Base-by-base conservation (phyloP, 306 rosid species). In the Rosa lucieae region DNA sequence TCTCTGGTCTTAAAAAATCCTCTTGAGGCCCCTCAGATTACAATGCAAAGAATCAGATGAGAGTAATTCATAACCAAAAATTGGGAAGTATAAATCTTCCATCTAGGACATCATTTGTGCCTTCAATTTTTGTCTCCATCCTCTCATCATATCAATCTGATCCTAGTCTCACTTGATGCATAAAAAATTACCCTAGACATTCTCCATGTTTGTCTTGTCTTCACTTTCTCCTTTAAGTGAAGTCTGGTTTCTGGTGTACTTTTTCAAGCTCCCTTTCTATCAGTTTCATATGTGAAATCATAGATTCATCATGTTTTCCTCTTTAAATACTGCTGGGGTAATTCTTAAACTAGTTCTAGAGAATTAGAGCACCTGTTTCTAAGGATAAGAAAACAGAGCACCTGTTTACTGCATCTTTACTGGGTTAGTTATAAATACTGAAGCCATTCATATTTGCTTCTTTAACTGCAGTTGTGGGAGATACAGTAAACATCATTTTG, bases 401-500 rank as follows among this genome's bases (percentile, higher is more conserved):
- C 61, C 0, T 62, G 3, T 62, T 62, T 0, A 20, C n/a, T 5
- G 53, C 26, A 49, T 29, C 46, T 8, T 14, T 71, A 11, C n/a
- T 15, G 63, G 18, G 47, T 51, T 51, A 72, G 13, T 17, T 72
- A 4, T 4, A 62, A 43, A 14, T 29, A 49, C 43, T 71, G 75
- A 71, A 44, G 20, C 35, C 75, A 10, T 48, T 26, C 46, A 3
- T 72, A 46, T 76, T 58, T 81, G 58, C 67, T 53, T 76, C 84
- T 87, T 26, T 84, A 86, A 21, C 59, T 87, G 73, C 78, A 92
- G 97, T 92, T 86, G 91, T 81, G 32, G 93, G 96, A 85, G 96
- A 92, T 87, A 75, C 63, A 61, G 84, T 95, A 78, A 92, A 92
- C 90, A 90, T 92, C 77, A 88, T 89, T 67, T 85, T 92, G 29